These are phyloP conservation scores for Magnaporthiopsis incrustans DNA, from an alignment of 2,329 filamentous ascomycete genomes.

Conservation along the genomic window DNA sequence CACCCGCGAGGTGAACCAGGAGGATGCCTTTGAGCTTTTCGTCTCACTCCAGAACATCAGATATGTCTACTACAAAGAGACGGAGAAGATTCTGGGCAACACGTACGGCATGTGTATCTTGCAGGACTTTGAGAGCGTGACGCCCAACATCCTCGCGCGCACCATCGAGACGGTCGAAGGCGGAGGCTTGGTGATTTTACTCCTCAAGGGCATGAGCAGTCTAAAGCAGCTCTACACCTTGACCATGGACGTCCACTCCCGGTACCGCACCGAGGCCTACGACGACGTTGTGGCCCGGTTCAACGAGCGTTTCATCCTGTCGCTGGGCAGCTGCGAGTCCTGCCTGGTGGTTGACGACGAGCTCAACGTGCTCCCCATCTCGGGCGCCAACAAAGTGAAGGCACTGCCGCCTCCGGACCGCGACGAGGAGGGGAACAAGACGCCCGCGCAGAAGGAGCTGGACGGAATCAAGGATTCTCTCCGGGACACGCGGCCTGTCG, in stretches of 20 bases:
- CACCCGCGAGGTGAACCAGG: slow-evolving; percentile 81
- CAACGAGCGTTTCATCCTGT: slow-evolving; percentile 95
- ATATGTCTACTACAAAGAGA: slow-evolving; percentile 99
- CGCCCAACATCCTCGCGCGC: slow-evolving; percentile 88
- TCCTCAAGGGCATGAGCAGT: slow-evolving; percentile 94
- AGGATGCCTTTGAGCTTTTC: slow-evolving; percentile 96
- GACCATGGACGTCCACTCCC: slow-evolving; percentile 95
- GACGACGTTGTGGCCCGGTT: slow-evolving; percentile 91
- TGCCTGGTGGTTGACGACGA: slow-evolving; percentile 97
- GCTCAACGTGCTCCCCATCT: slow-evolving; percentile 93
- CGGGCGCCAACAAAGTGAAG: slow-evolving; percentile 84
- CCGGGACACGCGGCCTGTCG: slow-evolving; percentile 77
- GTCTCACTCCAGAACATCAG: slow-evolving; percentile 94
- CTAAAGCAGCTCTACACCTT: slow-evolving; percentile 95
- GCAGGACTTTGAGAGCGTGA: slow-evolving; percentile 96
- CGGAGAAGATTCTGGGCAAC: slow-evolving; percentile 95
- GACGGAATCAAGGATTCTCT: slow-evolving; percentile 81
- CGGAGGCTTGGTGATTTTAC: slow-evolving; percentile 79
- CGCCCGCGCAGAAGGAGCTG: slow-evolving; percentile 65
- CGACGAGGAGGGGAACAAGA: slow-evolving; percentile 68
- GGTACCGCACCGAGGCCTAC: slow-evolving; percentile 94
- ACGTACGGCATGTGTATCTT: slow-evolving; percentile 98
- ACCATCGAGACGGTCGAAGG: slow-evolving; percentile 98
- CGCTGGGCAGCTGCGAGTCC: slow-evolving; percentile 86
- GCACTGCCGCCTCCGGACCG: slow-evolving; percentile 68